Evolutionary conservation across 352 stramenopile genomes (phyloP).

Genomic region (Phytopythium montanum): DNA sequence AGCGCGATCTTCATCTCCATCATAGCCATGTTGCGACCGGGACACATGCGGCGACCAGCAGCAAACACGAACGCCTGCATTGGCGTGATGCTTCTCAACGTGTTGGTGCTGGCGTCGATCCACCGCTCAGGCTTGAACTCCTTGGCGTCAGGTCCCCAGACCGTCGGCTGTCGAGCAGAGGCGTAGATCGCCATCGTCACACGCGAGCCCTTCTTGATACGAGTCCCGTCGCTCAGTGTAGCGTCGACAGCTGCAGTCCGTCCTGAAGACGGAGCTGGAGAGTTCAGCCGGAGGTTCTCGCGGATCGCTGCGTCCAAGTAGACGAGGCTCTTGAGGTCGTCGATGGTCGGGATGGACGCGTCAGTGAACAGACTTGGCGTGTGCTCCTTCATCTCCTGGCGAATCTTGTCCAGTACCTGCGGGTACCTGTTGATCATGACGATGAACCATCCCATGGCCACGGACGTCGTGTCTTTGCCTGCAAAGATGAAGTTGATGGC

Average conservation of each 20-base stretch:
- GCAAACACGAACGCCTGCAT: constrained; percentile 22
- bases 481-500: constrained; percentile 58
- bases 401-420: constrained; percentile 29
- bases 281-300: constrained; percentile 38
- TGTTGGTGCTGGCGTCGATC: constrained; percentile 27
- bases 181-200: constrained; percentile 44
- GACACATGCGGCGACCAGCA: constrained; percentile 38
- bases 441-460: constrained; percentile 61
- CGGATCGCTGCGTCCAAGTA: constrained; percentile 33
- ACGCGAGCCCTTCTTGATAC: constrained; percentile 31
- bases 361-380: constrained; percentile 15
- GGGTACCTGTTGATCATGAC: constrained; percentile 41
- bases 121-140: constrained; percentile 66
- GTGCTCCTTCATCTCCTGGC: constrained; percentile 19
- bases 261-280: constrained; percentile 37
- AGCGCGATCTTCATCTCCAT: constrained; percentile 48
- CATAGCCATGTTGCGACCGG: constrained; percentile 41
- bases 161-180: constrained; percentile 23
- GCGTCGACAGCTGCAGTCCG: constrained; percentile 32
- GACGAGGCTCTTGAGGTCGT: constrained; percentile 22
- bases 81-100: constrained; percentile 25
- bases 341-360: constrained; percentile 6
- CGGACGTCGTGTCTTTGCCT: constrained; percentile 46
- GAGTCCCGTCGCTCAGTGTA: constrained; percentile 44
- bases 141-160: constrained; percentile 40